phyloP scores from a whole-genome alignment of 805 yeast species.

The Ogataea neopini region DNA sequence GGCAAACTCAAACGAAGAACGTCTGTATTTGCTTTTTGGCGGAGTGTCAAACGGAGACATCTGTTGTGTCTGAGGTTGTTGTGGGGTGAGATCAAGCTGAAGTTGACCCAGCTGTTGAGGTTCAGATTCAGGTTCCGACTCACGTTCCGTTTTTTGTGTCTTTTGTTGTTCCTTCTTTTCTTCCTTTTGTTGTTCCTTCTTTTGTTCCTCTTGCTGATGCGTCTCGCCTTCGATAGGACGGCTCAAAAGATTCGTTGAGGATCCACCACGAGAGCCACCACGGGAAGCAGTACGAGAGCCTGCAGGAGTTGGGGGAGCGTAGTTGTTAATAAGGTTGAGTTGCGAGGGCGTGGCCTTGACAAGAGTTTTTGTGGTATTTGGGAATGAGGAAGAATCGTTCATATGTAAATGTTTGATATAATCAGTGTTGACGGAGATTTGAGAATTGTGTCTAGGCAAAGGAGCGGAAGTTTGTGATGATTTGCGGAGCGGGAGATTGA shows the following conservation, averaged over 20 bases:
- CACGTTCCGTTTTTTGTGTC: too few species aligned
- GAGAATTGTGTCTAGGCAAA: constrained; percentile 20
- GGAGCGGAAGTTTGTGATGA: constrained; percentile 1
- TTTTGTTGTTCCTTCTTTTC: too few species aligned
- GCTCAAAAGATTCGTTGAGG: constrained; percentile 20
- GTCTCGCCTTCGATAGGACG: not conserved
- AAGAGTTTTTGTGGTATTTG: constrained; percentile 28
- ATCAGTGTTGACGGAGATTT: constrained; percentile 24
- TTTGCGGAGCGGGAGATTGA: not conserved
- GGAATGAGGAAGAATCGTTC: constrained; percentile 36
- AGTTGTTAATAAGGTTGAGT: constrained; percentile 30
- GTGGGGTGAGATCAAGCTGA: not conserved
- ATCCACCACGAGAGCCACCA: constrained; percentile 16
- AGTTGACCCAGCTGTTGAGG: not conserved
- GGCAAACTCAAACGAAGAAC: constrained; percentile 9
- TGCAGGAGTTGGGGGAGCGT: constrained; percentile 14
- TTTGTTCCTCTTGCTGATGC: not conserved
- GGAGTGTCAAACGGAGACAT: constrained; percentile 24
- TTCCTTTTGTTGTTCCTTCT: too few species aligned
- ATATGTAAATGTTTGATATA: constrained; percentile 31
- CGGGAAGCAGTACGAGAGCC: constrained; percentile 18
- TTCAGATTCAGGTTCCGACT: not conserved
- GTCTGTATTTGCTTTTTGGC: constrained; percentile 18
- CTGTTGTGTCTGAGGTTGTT: not conserved
- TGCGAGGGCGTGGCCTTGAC: constrained; percentile 31